These are phyloP conservation scores for Leccinellum albellum DNA, from an alignment of 768 basidiomycete genomes.

Conservation along the genomic window DNA sequence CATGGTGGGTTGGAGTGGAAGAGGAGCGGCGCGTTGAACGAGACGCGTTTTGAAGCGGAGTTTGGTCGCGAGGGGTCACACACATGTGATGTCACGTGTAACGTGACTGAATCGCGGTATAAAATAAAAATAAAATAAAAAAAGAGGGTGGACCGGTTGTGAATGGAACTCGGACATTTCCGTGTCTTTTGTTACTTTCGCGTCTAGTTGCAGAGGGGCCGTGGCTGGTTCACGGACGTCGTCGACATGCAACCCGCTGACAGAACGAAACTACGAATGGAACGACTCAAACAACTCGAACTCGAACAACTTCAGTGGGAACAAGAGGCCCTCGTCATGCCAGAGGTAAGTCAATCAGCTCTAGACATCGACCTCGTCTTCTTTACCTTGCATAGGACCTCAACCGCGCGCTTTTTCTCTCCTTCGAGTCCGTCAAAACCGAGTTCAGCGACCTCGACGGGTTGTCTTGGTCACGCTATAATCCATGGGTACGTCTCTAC, in stretches of 20 bases:
- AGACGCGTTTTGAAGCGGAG: constrained; percentile 39
- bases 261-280: constrained; percentile 46
- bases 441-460: constrained; percentile 64
- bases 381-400: constrained; percentile 22
- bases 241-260: constrained; percentile 28
- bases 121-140: no score
- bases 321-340: constrained; percentile 53
- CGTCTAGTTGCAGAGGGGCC: no score
- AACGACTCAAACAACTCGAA: constrained; percentile 46
- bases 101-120: constrained; percentile 24
- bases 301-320: constrained; percentile 53
- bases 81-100: constrained; percentile 25
- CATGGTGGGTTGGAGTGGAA: constrained; percentile 41
- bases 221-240: constrained; percentile 7
- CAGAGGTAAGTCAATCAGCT: constrained; percentile 38
- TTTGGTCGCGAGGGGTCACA: constrained; percentile 30
- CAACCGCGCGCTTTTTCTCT: constrained; percentile 30
- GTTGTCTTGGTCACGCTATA: constrained; percentile 43
- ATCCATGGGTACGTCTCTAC: constrained; percentile 22
- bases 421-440: constrained; percentile 54
- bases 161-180: not conserved
- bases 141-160: no score
- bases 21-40: constrained; percentile 13
- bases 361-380: not conserved
- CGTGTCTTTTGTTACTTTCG: no score